A percentile compares a stretch with the other conserved stretches of the same genome.
phyloP scores from a whole-genome alignment of 192 early-diverging fungal species.

The Coemansia sp. region DNA sequence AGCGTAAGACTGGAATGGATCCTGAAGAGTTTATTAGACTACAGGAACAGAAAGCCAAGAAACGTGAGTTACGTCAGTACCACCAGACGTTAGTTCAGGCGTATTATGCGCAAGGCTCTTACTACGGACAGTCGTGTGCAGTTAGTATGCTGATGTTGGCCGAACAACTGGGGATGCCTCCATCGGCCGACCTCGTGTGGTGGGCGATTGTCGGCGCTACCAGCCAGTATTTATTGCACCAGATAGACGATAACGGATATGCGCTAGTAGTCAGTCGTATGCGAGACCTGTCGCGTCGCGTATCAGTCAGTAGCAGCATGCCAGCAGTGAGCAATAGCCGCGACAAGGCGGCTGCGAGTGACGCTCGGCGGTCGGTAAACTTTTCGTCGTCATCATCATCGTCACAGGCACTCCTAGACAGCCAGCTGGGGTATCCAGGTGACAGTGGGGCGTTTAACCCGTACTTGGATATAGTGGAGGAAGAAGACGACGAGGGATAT shows the following conservation, averaged over 20 bases:
- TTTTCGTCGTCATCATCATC: constrained; percentile 7
- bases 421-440: constrained; percentile 19
- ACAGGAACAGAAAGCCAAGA: constrained; percentile 38
- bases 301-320: constrained; percentile 34
- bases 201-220: constrained; percentile 83
- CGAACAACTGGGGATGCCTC: constrained; percentile 70
- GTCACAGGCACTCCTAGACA: constrained; percentile 33
- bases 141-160: constrained; percentile 75
- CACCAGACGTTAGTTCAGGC: constrained; percentile 63
- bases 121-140: constrained; percentile 75
- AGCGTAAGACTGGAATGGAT: constrained; percentile 31
- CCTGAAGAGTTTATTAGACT: constrained; percentile 57
- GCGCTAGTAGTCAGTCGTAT: constrained; percentile 62
- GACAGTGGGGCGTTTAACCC: constrained; percentile 27
- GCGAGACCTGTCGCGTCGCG: constrained; percentile 73
- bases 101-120: constrained; percentile 84
- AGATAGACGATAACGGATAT: constrained; percentile 73
- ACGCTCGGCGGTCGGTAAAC: not conserved
- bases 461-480: constrained; percentile 23
- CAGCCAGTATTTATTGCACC: constrained; percentile 77
- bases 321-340: not conserved
- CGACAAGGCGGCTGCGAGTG: not conserved
- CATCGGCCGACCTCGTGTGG: constrained; percentile 78
- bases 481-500: constrained; percentile 42
- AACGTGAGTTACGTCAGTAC: constrained; percentile 41